A percentile compares a stretch with the other conserved stretches of the same genome.
These are phyloP conservation scores for Gnaphalium uliginosum DNA, from an alignment of 129 eudicot genomes.

Conservation along the genomic window DNA sequence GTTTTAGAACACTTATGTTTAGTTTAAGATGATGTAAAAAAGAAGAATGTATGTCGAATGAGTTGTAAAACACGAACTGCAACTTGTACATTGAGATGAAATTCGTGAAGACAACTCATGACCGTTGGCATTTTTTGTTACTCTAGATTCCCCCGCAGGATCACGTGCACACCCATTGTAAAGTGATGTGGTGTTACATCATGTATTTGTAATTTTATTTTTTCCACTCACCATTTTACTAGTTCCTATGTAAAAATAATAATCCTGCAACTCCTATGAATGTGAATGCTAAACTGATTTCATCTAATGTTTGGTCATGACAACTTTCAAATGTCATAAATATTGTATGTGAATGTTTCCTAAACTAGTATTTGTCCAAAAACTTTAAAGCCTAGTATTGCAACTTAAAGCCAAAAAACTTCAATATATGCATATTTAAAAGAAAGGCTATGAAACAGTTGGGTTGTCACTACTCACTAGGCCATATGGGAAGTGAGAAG, in stretches of 20 bases:
- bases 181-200: slow-evolving; percentile 24
- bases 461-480: not conserved
- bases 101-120: slow-evolving; percentile 37
- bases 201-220: slow-evolving; percentile 15
- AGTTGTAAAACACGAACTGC: slow-evolving; percentile 23
- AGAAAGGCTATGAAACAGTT: slow-evolving; percentile 4
- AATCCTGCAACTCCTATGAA: not conserved
- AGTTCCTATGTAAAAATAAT: slow-evolving; percentile 7
- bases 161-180: slow-evolving; percentile 46
- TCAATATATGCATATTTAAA: not conserved
- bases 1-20: not conserved
- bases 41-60: not conserved
- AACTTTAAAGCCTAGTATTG: too few relatives aligned
- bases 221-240: slow-evolving; percentile 20
- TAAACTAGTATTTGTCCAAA: too few relatives aligned
- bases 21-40: not conserved
- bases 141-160: slow-evolving; percentile 39
- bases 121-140: slow-evolving; percentile 36
- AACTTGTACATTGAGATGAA: slow-evolving; percentile 18
- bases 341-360: too few relatives aligned
- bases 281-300: not conserved
- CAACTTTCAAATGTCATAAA: too few relatives aligned
- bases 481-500: slow-evolving; percentile 13
- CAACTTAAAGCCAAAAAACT: too few relatives aligned
- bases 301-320: too few relatives aligned